phyloP scores from a whole-genome alignment of 768 basidiomycete species.

The Nidularia pulvinata region DNA sequence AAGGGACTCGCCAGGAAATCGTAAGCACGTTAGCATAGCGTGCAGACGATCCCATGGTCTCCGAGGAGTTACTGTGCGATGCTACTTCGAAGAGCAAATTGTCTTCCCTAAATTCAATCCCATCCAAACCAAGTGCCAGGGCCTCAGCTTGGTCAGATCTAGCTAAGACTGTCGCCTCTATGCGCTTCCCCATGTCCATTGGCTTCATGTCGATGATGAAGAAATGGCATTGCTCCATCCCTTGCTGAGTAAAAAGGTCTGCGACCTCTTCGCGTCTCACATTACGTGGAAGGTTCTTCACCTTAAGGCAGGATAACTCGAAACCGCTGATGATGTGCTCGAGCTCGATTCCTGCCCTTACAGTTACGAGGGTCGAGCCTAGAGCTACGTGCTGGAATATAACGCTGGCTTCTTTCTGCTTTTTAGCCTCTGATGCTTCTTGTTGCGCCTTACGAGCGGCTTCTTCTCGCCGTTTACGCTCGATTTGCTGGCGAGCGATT shows the following conservation, averaged over 20 bases:
- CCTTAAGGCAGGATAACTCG: constrained; percentile 45
- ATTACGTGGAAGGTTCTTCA: constrained; percentile 43
- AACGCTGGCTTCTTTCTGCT: constrained; percentile 36
- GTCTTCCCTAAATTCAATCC: constrained; percentile 43
- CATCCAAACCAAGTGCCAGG: constrained; percentile 44
- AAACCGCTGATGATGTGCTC: constrained; percentile 44
- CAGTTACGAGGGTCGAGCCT: constrained; percentile 48
- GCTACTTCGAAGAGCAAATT: constrained; percentile 36
- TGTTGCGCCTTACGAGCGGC: constrained; percentile 1
- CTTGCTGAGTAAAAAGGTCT: constrained; percentile 41
- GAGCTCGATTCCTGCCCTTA: constrained; percentile 47
- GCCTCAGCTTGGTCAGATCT: constrained; percentile 36
- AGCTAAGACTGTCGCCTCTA: constrained; percentile 42
- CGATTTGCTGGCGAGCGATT: background rate
- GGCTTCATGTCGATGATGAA: constrained; percentile 27
- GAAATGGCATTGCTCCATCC: constrained; percentile 29
- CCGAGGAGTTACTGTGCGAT: constrained; percentile 30
- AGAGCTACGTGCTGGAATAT: constrained; percentile 41
- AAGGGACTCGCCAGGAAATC: constrained; percentile 52
- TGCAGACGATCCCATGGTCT: constrained; percentile 36
- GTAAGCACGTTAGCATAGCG: constrained; percentile 36
- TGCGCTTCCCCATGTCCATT: constrained; percentile 15
- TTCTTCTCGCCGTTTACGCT: background rate
- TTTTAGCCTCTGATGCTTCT: constrained; percentile 4
- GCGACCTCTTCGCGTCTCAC: constrained; percentile 35